phyloP scores from a whole-genome alignment of 345 rosid genomes.

The Brassica cretica region DNA sequence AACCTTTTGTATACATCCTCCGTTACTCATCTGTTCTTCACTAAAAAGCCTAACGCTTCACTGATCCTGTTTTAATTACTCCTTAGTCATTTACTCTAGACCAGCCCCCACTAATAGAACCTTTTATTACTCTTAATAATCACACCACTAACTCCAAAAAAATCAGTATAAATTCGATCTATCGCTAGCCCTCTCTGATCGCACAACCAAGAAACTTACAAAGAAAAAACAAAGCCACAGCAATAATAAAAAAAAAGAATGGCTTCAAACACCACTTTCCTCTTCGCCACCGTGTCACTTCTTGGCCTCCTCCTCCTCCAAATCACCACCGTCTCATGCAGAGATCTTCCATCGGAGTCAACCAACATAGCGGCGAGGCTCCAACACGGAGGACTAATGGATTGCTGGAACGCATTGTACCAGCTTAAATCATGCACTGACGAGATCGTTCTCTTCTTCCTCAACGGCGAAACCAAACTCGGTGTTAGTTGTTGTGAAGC shows the following conservation, averaged over 20 bases:
- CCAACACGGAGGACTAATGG: slow-evolving; percentile 48
- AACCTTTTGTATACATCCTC: slow-evolving; percentile 1
- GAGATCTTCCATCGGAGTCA: slow-evolving; percentile 26
- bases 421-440: slow-evolving; percentile 72
- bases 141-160: neutral
- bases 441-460: slow-evolving; percentile 65
- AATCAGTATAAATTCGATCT: slow-evolving; percentile 15
- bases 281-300: slow-evolving; percentile 20
- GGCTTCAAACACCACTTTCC: slow-evolving; percentile 33
- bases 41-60: slow-evolving; percentile 15
- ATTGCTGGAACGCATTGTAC: slow-evolving; percentile 65
- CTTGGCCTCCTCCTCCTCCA: slow-evolving; percentile 12
- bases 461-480: slow-evolving; percentile 55
- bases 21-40: neutral
- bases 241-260: neutral
- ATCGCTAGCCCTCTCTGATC: neutral
- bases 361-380: slow-evolving; percentile 41
- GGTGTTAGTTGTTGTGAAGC: slow-evolving; percentile 65
- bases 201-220: neutral
- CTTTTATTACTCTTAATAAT: neutral
- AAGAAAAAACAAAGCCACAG: neutral
- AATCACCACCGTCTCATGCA: slow-evolving; percentile 22
- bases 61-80: slow-evolving; percentile 7
- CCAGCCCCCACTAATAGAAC: slow-evolving; percentile 16
- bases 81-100: slow-evolving; percentile 16